These are phyloP conservation scores for Pseudonitzschia delicatissima DNA, from an alignment of 108 stramenopile species.

Conservation along the genomic window DNA sequence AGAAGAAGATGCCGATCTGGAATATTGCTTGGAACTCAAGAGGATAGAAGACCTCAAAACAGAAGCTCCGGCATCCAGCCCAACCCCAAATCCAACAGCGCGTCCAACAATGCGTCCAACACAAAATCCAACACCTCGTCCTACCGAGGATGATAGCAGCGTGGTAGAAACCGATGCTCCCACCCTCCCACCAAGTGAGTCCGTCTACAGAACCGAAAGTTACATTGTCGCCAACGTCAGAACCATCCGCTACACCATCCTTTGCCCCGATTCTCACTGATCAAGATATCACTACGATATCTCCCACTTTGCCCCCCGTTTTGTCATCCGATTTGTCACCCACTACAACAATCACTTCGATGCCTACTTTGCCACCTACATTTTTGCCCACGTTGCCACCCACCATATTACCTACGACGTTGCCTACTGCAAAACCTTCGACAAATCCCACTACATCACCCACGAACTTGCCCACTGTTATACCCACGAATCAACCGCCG, in stretches of 20 bases:
- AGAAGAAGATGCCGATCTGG: not conserved
- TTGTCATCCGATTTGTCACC: not conserved
- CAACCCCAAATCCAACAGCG: not conserved
- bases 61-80: not conserved
- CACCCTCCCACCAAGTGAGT: not conserved
- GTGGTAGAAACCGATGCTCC: not conserved
- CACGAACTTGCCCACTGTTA: not conserved
- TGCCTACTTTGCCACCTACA: not conserved
- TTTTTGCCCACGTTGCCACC: not conserved
- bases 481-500: no score
- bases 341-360: not conserved
- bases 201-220: slow-evolving; percentile 15
- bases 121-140: no score
- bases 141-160: not conserved
- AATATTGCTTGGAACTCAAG: not conserved
- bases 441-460: not conserved
- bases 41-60: not conserved
- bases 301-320: not conserved
- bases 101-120: no score
- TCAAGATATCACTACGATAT: no score
- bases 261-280: not conserved
- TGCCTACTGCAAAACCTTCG: not conserved
- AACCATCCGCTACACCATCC: not conserved
- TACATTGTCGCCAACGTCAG: not conserved
- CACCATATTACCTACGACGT: not conserved